Percentiles rank a stretch among this genome's conserved stretches.
Conservation (phyloP, 352 stramenopile genomes). For the Phytophthora foliorum region DNA sequence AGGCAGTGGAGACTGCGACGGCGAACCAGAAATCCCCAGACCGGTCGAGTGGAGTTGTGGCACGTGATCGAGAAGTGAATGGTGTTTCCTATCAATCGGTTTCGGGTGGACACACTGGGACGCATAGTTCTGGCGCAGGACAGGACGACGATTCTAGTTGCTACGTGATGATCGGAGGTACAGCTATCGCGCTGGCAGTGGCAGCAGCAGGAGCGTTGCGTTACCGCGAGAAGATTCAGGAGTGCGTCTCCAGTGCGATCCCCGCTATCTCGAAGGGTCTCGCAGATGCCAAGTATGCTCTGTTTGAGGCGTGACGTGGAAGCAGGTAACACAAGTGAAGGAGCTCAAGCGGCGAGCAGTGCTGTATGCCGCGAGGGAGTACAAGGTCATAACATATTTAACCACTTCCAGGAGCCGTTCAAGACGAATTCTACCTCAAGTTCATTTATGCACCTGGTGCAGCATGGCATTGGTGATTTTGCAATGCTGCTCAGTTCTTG, state of each 20-base stretch:
- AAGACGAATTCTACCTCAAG: not conserved
- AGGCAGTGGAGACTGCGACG: conserved; percentile 9
- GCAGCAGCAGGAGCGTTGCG: conserved; percentile 52
- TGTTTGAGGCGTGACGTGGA: conserved; percentile 62
- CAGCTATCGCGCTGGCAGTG: conserved; percentile 56
- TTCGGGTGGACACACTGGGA: conserved; percentile 9
- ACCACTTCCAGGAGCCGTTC: not conserved
- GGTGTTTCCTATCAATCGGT: conserved; percentile 4
- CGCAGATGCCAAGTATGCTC: conserved; percentile 68
- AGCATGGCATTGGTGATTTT: too few relatives aligned
- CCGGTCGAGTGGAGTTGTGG: not conserved
- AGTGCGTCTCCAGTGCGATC: conserved; percentile 48
- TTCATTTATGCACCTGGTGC: not conserved
- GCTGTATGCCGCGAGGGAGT: not conserved
- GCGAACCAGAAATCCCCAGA: not conserved
- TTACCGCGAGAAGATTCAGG: conserved; percentile 64
- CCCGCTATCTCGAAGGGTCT: conserved; percentile 69
- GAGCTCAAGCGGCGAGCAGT: not conserved
- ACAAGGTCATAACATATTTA: too few relatives aligned
- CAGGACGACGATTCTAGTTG: conserved; percentile 43
- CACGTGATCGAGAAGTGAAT: conserved; percentile 11
- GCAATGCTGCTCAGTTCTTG: too few relatives aligned
- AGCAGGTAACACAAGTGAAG: not conserved
- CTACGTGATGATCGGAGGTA: conserved; percentile 59
- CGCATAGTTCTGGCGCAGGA: not conserved